Evolutionary conservation across 2,329 filamentous ascomycete species (phyloP).

Genomic region (Penicillium italicum): DNA sequence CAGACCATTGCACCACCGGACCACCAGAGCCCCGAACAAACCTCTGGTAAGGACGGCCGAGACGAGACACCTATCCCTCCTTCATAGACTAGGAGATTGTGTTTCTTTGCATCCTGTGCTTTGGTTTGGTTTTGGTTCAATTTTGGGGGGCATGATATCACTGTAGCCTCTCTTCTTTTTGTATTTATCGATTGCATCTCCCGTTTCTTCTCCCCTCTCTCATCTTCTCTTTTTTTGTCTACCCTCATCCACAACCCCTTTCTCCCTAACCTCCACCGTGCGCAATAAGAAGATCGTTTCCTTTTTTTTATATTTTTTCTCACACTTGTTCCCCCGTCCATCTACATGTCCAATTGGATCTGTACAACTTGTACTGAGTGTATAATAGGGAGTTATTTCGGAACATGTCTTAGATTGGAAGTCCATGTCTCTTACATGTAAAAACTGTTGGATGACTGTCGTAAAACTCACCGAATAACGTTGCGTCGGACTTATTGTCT

Average conservation of each 20-base stretch:
- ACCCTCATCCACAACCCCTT: slow-evolving; percentile 11
- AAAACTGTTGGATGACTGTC: not conserved
- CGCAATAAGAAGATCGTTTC: slow-evolving; percentile 27
- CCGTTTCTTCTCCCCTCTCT: slow-evolving; percentile 21
- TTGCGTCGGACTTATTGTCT: not conserved
- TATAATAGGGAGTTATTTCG: slow-evolving; percentile 25
- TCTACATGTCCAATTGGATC: slow-evolving; percentile 2
- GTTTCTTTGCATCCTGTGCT: slow-evolving; percentile 10
- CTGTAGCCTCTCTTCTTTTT: slow-evolving; percentile 24
- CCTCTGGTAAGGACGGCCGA: slow-evolving; percentile 41
- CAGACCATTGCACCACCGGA: slow-evolving; percentile 54
- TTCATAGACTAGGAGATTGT: slow-evolving; percentile 4
- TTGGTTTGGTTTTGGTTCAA: slow-evolving; percentile 24
- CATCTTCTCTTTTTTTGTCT: slow-evolving; percentile 14
- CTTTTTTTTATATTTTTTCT: slow-evolving; percentile 3
- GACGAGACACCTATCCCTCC: slow-evolving; percentile 32
- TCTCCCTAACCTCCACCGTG: slow-evolving; percentile 16
- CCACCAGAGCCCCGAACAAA: slow-evolving; percentile 39
- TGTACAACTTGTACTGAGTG: slow-evolving; percentile 20
- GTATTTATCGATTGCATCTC: slow-evolving; percentile 26
- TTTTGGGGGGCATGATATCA: slow-evolving; percentile 25
- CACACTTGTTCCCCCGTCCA: slow-evolving; percentile 1
- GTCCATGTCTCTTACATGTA: not conserved
- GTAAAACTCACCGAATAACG: not conserved
- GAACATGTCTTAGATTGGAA: slow-evolving; percentile 3